These are phyloP conservation scores for Pseudozyma flocculosa DNA, from an alignment of 1,284 basidiomycete genomes.

Conservation along the genomic window DNA sequence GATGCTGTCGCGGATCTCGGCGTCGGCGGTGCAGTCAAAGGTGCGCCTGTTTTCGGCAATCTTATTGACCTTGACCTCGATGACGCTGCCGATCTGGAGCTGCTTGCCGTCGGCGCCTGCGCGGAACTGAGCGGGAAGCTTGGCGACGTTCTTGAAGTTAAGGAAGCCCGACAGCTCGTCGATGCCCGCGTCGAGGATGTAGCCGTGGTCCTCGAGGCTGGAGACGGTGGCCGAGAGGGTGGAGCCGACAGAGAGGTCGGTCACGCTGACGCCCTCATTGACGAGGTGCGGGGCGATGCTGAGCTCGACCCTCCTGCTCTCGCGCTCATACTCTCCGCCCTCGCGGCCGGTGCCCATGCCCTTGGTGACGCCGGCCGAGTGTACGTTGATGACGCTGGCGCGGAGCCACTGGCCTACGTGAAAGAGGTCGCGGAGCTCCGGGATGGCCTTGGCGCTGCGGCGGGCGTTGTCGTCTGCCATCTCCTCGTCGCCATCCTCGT, in stretches of 20 bases:
- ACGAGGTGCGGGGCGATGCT: constrained; percentile 81
- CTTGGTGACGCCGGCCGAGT: constrained; percentile 64
- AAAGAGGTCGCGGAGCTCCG: constrained; percentile 68
- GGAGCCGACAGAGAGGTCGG: constrained; percentile 67
- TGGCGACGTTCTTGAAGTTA: constrained; percentile 32
- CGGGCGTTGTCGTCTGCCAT: constrained; percentile 6
- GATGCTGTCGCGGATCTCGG: constrained; percentile 37
- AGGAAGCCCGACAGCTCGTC: constrained; percentile 53
- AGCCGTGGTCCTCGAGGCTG: constrained; percentile 92
- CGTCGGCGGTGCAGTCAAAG: constrained; percentile 52
- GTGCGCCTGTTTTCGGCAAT: constrained; percentile 56
- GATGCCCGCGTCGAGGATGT: constrained; percentile 78
- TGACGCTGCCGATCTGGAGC: constrained; percentile 56
- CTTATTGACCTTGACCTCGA: constrained; percentile 53
- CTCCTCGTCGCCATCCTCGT: constrained; percentile 60
- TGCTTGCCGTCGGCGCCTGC: constrained; percentile 29
- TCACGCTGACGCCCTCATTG: constrained; percentile 76
- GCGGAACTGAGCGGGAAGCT: constrained; percentile 30
- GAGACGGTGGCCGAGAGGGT: constrained; percentile 59
- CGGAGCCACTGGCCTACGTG: constrained; percentile 81
- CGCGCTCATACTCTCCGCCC: constrained; percentile 51
- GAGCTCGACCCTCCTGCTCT: constrained; percentile 69
- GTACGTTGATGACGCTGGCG: constrained; percentile 71
- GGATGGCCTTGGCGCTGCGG: constrained; percentile 18
- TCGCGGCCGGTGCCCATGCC: constrained; percentile 64